phyloP scores from a whole-genome alignment of 257 asterid genomes.

The Solanum dulcamara region DNA sequence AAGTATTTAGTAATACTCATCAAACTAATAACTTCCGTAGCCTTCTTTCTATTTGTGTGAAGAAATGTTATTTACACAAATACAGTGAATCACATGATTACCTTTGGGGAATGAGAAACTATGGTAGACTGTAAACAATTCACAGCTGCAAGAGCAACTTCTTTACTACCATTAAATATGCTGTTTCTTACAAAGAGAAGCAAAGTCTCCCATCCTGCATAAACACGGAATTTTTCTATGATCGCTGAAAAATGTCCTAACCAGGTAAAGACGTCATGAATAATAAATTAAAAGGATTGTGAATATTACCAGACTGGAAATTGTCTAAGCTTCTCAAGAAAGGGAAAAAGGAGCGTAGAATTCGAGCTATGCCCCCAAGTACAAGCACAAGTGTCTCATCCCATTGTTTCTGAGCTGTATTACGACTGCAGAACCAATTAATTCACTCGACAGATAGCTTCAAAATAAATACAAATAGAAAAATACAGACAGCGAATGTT shows the following conservation, averaged over 20 bases:
- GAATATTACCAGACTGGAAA: conserved; percentile 59
- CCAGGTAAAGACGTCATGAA: not conserved
- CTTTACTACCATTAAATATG: conserved; percentile 86
- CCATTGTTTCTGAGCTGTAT: conserved; percentile 99
- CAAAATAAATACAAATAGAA: not conserved
- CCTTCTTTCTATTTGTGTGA: not conserved
- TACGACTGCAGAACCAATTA: conserved; percentile 54
- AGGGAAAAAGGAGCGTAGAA: conserved; percentile 78
- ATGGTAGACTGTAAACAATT: conserved; percentile 87
- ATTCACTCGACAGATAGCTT: not conserved
- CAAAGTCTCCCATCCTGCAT: conserved; percentile 86
- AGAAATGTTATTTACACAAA: not conserved
- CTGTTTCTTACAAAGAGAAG: conserved; percentile 66
- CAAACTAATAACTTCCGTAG: not conserved
- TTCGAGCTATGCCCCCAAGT: conserved; percentile 86
- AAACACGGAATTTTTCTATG: conserved; percentile 7
- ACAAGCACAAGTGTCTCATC: conserved; percentile 98
- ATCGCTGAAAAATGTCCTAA: not conserved
- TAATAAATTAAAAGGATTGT: not conserved
- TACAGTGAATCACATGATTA: conserved; percentile 11
- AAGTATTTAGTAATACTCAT: not conserved
- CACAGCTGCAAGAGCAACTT: conserved; percentile 88
- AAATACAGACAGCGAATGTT: not conserved
- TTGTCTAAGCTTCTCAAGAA: conserved; percentile 53
- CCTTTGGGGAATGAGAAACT: conserved; percentile 91